Percentiles rank a stretch among this genome's conserved stretches.
Conservation (phyloP, 805 yeast species). For the Hanseniaspora meyeri region DNA sequence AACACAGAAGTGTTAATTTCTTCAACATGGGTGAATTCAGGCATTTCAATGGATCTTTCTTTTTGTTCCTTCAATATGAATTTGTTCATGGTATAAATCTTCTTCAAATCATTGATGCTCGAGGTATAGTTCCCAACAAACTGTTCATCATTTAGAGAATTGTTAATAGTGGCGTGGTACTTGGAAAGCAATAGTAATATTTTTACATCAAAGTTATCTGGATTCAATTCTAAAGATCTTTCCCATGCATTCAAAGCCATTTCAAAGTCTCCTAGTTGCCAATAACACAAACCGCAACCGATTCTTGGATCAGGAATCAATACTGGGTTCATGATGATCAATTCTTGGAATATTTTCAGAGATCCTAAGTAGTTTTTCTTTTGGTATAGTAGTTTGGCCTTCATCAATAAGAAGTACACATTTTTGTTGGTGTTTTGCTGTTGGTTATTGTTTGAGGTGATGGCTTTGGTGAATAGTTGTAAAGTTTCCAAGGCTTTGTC, state of each 20-base stretch:
- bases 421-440: constrained; percentile 41
- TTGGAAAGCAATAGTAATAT: constrained; percentile 55
- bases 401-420: constrained; percentile 65
- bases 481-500: constrained; percentile 62
- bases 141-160: constrained; percentile 35
- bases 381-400: constrained; percentile 66
- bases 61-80: constrained; percentile 18
- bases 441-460: constrained; percentile 24
- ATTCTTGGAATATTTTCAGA: constrained; percentile 71
- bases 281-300: constrained; percentile 88
- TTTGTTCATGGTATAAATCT: constrained; percentile 17
- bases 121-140: constrained; percentile 48
- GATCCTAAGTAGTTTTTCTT: constrained; percentile 64
- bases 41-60: constrained; percentile 23
- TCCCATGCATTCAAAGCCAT: constrained; percentile 78
- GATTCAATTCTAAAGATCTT: constrained; percentile 57
- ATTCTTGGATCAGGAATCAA: constrained; percentile 83
- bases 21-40: constrained; percentile 31
- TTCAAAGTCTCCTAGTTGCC: constrained; percentile 68
- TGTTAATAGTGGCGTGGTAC: constrained; percentile 50
- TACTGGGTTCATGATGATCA: constrained; percentile 61
- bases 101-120: constrained; percentile 40
- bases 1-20: constrained; percentile 45
- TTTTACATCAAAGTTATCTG: constrained; percentile 46
- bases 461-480: constrained; percentile 42